phyloP scores from a whole-genome alignment of 805 yeast genomes.

The Candida lessepsii region DNA sequence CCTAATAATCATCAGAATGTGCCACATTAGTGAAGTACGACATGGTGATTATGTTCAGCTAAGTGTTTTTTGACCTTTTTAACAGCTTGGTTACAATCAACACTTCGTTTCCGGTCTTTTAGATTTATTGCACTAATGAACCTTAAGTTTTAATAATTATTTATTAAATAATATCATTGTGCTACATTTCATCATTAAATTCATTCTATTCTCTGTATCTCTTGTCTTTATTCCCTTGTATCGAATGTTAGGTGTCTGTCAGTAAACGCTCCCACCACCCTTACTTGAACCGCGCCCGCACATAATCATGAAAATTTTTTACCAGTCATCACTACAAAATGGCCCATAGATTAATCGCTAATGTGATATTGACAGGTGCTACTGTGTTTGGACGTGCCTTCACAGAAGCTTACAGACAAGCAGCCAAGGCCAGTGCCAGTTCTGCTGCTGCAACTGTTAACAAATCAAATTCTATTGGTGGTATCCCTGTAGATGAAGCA shows the following conservation, averaged over 20 bases:
- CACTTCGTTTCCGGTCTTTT: slow-evolving; percentile 78
- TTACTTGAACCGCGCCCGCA: slow-evolving; percentile 6
- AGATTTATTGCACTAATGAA: slow-evolving; percentile 38
- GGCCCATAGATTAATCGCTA: slow-evolving; percentile 92
- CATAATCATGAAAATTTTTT: slow-evolving; percentile 7
- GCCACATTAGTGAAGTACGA: slow-evolving; percentile 45
- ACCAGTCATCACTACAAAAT: slow-evolving; percentile 18
- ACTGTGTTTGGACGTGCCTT: slow-evolving; percentile 95
- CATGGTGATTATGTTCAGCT: slow-evolving; percentile 50
- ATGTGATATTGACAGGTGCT: slow-evolving; percentile 91
- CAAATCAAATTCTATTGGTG: slow-evolving; percentile 61
- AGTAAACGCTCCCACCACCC: no score
- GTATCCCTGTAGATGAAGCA: slow-evolving; percentile 85
- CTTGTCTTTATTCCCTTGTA: no score
- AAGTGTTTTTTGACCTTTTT: slow-evolving; percentile 68
- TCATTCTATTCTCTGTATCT: not conserved
- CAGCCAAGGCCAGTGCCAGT: slow-evolving; percentile 89
- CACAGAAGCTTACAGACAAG: slow-evolving; percentile 94
- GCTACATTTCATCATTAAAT: slow-evolving; percentile 39
- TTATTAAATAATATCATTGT: slow-evolving; percentile 49
- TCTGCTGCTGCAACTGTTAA: slow-evolving; percentile 48
- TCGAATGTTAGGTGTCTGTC: no score
- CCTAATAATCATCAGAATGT: slow-evolving; percentile 34
- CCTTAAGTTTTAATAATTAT: slow-evolving; percentile 33
- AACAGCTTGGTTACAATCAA: slow-evolving; percentile 71